Evolutionary conservation across 768 basidiomycete genomes (phyloP), one percentile per base, ranked within the genome.

Genomic region (Boletus subcaerulescens): DNA sequence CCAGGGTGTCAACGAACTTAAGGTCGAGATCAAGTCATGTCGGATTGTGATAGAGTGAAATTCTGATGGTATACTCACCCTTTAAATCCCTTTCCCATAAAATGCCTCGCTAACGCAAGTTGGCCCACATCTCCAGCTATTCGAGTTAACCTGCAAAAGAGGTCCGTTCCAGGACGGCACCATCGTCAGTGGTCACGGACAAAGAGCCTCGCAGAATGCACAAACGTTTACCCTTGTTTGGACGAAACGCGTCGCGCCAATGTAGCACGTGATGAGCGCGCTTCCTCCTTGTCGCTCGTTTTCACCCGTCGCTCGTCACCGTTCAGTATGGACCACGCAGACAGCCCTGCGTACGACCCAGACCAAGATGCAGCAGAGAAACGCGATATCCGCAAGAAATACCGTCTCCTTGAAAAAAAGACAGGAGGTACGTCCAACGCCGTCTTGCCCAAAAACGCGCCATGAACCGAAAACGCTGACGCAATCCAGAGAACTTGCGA

Each of bases 321-420:
- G 35, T 12, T 31, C 39, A 40, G 5, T 9, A 72, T 70, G 71
- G 55, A 65, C 17, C 22, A 35, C 29, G 32, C 50, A 8, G 47
- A 41, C 22, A 52, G 56, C 47, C 70, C 80, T 17, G 73, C 78
- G 13, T 93, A 90, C 65, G 89, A 93, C 65, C 91, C 91, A 11
- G 89, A 93, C 68, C 91, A 93, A 66, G 81, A 93, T 74, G 83
- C 86, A 5, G 85, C 88, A 57, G 86, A 89, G 66, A 86, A 88
- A 69, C 84, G 92, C 59, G 77, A 77, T 39, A 74, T 93, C 8
- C 79, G 92, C 41, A 84, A 85, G 66, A 76, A 82, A 59, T 94
- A 93, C 65, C 85, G 93, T 56, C 72, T 77, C 15, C 71, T 91
- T 54, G 79, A 84, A 44, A 82, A 79, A 59, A 74, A 74, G 50